Conservation (phyloP, 768 basidiomycete species). For the Lactifluus hygrophoroides region DNA sequence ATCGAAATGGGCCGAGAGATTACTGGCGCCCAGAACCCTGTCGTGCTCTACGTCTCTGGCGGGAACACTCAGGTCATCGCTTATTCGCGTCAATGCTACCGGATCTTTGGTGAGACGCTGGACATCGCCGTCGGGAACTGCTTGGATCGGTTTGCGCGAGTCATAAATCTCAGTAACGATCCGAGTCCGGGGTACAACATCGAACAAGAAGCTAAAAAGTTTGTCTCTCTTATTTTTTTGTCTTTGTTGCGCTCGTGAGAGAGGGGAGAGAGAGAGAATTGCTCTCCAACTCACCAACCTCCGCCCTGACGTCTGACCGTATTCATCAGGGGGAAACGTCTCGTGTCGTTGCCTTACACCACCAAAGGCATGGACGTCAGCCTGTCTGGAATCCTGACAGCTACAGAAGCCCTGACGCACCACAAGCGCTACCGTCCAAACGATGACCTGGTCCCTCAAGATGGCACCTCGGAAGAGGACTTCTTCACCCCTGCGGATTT, state of each 20-base stretch:
- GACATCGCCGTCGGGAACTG: slow-evolving; percentile 99
- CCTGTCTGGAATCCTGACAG: slow-evolving; percentile 87
- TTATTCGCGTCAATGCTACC: slow-evolving; percentile 93
- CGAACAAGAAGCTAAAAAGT: slow-evolving; percentile 92
- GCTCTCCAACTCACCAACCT: too few species aligned
- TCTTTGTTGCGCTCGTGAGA: too few species aligned
- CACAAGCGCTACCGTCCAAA: slow-evolving; percentile 72
- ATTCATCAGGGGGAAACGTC: slow-evolving; percentile 73
- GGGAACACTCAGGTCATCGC: slow-evolving; percentile 99
- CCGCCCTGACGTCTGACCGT: too few species aligned
- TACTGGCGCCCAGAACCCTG: slow-evolving; percentile 89
- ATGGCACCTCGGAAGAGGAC: slow-evolving; percentile 39
- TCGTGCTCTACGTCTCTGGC: slow-evolving; percentile 96
- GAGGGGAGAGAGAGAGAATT: too few species aligned
- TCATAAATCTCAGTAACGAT: slow-evolving; percentile 91
- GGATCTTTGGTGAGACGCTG: slow-evolving; percentile 97
- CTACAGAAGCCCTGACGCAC: slow-evolving; percentile 76
- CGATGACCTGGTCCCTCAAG: slow-evolving; percentile 29
- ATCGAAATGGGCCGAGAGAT: slow-evolving; percentile 98
- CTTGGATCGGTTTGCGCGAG: slow-evolving; percentile 91
- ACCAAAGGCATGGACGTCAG: slow-evolving; percentile 99
- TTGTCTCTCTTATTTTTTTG: slow-evolving; percentile 16
- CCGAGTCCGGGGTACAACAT: slow-evolving; percentile 97
- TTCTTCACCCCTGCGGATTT: slow-evolving; percentile 91
- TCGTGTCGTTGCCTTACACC: slow-evolving; percentile 82